Conservation (phyloP, 805 yeast genomes). For the Saturnispora dispora region DNA sequence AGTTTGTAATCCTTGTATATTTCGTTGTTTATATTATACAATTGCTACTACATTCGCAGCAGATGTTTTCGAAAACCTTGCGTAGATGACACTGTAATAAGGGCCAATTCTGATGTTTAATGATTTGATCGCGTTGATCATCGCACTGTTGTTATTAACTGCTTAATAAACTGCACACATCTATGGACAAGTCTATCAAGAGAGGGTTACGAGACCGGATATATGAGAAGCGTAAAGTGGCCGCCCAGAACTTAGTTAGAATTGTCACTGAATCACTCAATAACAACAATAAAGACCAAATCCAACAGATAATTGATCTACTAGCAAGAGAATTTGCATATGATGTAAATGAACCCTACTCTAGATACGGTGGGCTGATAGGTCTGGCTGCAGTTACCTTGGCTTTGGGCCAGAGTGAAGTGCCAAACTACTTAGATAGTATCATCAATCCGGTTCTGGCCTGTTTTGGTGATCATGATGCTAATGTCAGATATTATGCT, state of each 20-base stretch:
- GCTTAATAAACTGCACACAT: neutral
- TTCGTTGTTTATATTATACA: neutral
- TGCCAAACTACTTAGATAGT: constrained; percentile 72
- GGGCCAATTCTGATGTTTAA: neutral
- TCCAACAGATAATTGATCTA: constrained; percentile 60
- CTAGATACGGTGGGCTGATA: constrained; percentile 91
- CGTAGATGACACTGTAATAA: neutral
- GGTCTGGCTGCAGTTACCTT: constrained; percentile 95
- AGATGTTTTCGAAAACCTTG: neutral
- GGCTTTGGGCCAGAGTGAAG: constrained; percentile 78
- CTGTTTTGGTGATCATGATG: constrained; percentile 94
- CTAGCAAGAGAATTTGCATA: constrained; percentile 70
- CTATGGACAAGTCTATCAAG: constrained; percentile 39
- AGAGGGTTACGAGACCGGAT: constrained; percentile 66
- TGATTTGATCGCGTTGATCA: constrained; percentile 1
- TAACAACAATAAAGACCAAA: constrained; percentile 44
- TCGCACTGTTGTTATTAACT: neutral
- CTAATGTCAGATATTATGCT: constrained; percentile 93
- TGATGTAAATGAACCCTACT: constrained; percentile 76
- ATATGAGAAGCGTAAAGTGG: constrained; percentile 69
- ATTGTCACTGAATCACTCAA: constrained; percentile 61
- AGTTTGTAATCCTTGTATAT: neutral
- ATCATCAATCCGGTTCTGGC: constrained; percentile 90
- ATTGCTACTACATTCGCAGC: neutral
- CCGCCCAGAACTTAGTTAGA: constrained; percentile 72